Evolutionary conservation across 1,139 yeast genomes (phyloP).

Genomic region (Suhomyces terraborum): DNA sequence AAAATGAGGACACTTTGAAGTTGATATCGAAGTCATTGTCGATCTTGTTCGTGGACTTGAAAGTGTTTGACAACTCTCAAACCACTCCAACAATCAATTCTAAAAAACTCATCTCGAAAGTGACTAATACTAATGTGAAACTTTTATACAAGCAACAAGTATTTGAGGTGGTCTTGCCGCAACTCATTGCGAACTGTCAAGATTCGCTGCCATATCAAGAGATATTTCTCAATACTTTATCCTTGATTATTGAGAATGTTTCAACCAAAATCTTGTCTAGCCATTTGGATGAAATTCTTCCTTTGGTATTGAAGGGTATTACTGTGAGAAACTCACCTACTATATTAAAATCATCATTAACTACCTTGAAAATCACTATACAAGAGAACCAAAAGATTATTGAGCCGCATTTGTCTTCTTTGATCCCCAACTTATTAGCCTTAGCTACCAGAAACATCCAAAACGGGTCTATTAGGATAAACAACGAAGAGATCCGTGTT

Average conservation of each 20-base stretch:
- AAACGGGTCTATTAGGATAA: conserved; percentile 21
- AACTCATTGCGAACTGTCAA: conserved; percentile 42
- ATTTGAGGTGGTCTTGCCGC: conserved; percentile 58
- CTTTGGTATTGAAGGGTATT: conserved; percentile 70
- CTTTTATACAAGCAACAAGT: conserved; percentile 77
- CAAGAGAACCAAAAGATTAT: conserved; percentile 53
- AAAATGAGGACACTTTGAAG: conserved; percentile 10
- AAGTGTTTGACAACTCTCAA: conserved; percentile 49
- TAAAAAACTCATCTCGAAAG: conserved; percentile 43
- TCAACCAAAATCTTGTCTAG: conserved; percentile 61
- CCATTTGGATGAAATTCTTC: conserved; percentile 64
- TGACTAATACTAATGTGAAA: conserved; percentile 59
- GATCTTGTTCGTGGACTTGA: conserved; percentile 65
- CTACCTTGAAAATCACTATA: conserved; percentile 54
- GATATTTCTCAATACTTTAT: conserved; percentile 63
- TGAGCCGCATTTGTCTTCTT: conserved; percentile 52
- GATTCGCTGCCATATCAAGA: conserved; percentile 22
- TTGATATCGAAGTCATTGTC: conserved; percentile 58
- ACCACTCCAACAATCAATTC: conserved; percentile 24
- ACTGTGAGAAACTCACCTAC: conserved; percentile 38
- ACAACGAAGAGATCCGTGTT: conserved; percentile 49
- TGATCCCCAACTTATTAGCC: conserved; percentile 57
- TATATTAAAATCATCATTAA: conserved; percentile 63
- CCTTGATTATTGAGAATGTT: conserved; percentile 66
- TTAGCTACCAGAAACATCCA: conserved; percentile 30